Evolutionary conservation across 78 protist species (phyloP).

Genomic region (Polysphondylium violaceum): DNA sequence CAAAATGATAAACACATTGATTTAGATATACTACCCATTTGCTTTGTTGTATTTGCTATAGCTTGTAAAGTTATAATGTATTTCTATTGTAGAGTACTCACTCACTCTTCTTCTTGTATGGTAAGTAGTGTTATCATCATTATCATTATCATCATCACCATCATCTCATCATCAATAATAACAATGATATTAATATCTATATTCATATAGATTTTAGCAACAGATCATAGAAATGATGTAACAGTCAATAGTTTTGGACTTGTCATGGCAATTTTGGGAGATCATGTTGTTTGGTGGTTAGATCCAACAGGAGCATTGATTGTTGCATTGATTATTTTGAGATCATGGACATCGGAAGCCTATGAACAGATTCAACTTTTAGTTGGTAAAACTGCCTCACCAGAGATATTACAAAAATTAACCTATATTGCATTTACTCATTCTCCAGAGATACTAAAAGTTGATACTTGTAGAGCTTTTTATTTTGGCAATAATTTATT

Average conservation of each 20-base stretch:
- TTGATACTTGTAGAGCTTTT: slow-evolving; percentile 91
- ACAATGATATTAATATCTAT: too few species aligned
- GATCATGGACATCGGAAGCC: slow-evolving; percentile 84
- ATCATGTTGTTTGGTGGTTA: slow-evolving; percentile 56
- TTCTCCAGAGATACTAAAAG: slow-evolving; percentile 50
- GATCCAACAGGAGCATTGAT: slow-evolving; percentile 92
- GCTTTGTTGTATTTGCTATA: slow-evolving; percentile 69
- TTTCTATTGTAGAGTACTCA: slow-evolving; percentile 78
- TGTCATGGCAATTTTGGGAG: slow-evolving; percentile 75
- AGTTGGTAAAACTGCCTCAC: slow-evolving; percentile 84
- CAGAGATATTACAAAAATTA: slow-evolving; percentile 75
- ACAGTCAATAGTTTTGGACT: slow-evolving; percentile 84
- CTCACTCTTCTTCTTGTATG: slow-evolving; percentile 58
- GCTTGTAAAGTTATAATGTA: slow-evolving; percentile 75
- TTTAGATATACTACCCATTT: slow-evolving; percentile 8
- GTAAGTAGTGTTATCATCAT: too few species aligned
- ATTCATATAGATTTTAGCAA: slow-evolving; percentile 80
- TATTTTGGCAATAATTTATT: slow-evolving; percentile 75
- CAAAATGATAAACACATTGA: slow-evolving; percentile 2
- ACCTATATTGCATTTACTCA: slow-evolving; percentile 77
- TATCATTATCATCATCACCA: too few species aligned
- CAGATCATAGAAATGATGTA: slow-evolving; percentile 92
- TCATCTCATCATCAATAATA: too few species aligned
- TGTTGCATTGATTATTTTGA: slow-evolving; percentile 84
- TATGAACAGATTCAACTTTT: slow-evolving; percentile 80